These are phyloP conservation scores for Penicillium decumbens DNA, from an alignment of 2,329 filamentous ascomycete genomes.

Conservation along the genomic window DNA sequence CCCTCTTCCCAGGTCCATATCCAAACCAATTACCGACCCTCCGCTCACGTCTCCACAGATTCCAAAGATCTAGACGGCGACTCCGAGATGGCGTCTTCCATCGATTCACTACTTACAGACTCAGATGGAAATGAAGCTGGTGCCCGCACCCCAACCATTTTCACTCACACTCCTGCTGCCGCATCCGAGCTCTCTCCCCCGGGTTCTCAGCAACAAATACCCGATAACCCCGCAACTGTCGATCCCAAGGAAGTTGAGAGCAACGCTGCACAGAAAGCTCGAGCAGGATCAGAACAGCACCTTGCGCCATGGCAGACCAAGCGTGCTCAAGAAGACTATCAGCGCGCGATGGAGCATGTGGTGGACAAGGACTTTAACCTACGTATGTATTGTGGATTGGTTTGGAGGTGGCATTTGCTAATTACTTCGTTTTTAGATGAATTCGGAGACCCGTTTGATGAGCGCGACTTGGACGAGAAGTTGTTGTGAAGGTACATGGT, in stretches of 20 bases:
- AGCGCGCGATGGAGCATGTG: constrained; percentile 47
- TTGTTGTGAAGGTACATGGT: constrained; percentile 10
- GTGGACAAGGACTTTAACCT: constrained; percentile 51
- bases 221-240: constrained; percentile 4
- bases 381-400: constrained; percentile 31
- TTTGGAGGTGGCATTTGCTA: not conserved
- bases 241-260: not conserved
- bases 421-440: constrained; percentile 31
- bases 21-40: not conserved
- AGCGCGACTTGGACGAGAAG: constrained; percentile 35
- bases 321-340: constrained; percentile 54
- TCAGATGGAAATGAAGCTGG: constrained; percentile 41
- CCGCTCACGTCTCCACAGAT: constrained; percentile 9
- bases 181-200: constrained; percentile 52
- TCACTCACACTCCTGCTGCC: constrained; percentile 21
- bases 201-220: constrained; percentile 43
- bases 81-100: constrained; percentile 53
- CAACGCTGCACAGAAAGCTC: constrained; percentile 2
- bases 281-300: constrained; percentile 40
- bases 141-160: constrained; percentile 42
- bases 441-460: constrained; percentile 46
- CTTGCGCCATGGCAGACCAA: constrained; percentile 53
- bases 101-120: constrained; percentile 33
- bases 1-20: not conserved
- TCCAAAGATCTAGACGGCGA: constrained; percentile 51